phyloP scores from a whole-genome alignment of 805 yeast species.

The Saturnispora quitensis region DNA sequence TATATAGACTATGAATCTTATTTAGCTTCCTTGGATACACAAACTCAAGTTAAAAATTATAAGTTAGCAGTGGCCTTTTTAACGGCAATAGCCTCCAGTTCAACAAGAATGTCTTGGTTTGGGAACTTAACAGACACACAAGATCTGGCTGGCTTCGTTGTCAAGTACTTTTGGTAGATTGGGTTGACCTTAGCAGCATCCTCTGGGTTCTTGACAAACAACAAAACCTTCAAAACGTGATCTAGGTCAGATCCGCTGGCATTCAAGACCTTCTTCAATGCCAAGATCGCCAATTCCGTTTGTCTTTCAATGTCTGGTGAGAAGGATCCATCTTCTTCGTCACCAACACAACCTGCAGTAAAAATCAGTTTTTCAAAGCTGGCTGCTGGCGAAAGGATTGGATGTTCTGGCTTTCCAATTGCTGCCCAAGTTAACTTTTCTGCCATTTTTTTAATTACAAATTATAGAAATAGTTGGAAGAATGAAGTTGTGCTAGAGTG shows the following conservation, averaged over 20 bases:
- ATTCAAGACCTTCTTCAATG: constrained; percentile 33
- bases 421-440: constrained; percentile 5
- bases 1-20: neutral
- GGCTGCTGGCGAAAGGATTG: constrained; percentile 15
- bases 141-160: constrained; percentile 43
- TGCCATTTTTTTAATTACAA: neutral
- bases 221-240: constrained; percentile 39
- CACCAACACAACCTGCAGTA: constrained; percentile 24
- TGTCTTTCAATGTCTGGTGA: constrained; percentile 38
- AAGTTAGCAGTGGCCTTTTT: constrained; percentile 20
- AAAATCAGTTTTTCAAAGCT: constrained; percentile 16
- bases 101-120: constrained; percentile 40
- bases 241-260: constrained; percentile 39
- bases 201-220: constrained; percentile 37
- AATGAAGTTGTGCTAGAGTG: neutral
- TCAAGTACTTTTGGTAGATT: constrained; percentile 38
- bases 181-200: constrained; percentile 36
- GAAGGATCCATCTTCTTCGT: constrained; percentile 28
- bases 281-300: constrained; percentile 36
- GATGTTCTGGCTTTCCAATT: constrained; percentile 6
- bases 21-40: neutral
- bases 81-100: constrained; percentile 37
- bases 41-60: constrained; percentile 3
- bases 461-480: neutral
- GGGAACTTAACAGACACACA: constrained; percentile 45